Percentiles rank a stretch among this genome's conserved stretches.
Conservation (phyloP, 2,329 filamentous ascomycete genomes). For the Didymella pomorum region DNA sequence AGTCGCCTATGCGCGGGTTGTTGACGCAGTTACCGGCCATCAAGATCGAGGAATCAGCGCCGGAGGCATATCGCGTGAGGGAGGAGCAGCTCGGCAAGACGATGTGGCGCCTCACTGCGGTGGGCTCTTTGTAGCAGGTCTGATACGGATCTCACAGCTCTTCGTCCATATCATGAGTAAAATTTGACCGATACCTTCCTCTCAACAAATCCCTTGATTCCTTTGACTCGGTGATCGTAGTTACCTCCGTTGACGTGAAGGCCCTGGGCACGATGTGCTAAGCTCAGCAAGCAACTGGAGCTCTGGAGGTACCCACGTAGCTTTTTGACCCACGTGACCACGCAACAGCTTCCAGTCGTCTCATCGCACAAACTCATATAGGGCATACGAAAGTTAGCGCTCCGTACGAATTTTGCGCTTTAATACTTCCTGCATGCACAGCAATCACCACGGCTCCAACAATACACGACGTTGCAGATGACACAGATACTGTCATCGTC, state of each 20-base stretch:
- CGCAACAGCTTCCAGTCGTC: too few species aligned
- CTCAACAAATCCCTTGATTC: too few species aligned
- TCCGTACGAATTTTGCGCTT: too few species aligned
- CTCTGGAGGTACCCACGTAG: too few species aligned
- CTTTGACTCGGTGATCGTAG: too few species aligned
- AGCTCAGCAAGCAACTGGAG: too few species aligned
- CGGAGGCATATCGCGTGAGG: not conserved
- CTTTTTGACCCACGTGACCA: too few species aligned
- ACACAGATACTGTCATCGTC: slow-evolving; percentile 2
- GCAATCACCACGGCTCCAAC: not conserved
- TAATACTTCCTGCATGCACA: not conserved
- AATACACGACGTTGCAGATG: slow-evolving; percentile 1
- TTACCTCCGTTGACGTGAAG: too few species aligned
- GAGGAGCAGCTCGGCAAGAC: not conserved
- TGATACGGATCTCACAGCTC: not conserved
- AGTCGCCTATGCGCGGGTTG: not conserved
- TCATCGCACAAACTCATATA: too few species aligned
- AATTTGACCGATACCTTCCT: too few species aligned
- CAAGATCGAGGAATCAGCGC: not conserved
- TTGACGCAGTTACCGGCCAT: not conserved
- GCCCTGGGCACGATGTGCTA: too few species aligned
- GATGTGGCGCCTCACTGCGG: not conserved
- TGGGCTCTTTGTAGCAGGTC: not conserved
- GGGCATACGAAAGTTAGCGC: too few species aligned
- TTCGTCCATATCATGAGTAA: not conserved